phyloP scores from a whole-genome alignment of 805 yeast genomes.

The Phaffomyces opuntiae region DNA sequence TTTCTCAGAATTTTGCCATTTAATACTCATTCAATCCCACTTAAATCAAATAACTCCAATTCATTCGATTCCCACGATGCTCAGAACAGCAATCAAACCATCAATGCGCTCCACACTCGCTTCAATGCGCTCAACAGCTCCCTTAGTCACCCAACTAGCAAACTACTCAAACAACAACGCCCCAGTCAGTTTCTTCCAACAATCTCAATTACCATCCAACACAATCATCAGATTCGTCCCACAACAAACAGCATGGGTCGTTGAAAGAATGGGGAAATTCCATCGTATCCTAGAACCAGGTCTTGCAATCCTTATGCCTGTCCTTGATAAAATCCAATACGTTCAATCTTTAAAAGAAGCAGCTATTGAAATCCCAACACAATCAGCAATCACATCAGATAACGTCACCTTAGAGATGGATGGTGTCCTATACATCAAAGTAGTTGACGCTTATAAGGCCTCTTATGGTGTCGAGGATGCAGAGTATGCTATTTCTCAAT shows the following conservation, averaged over 20 bases:
- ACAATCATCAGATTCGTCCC: constrained; percentile 76
- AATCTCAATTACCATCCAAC: constrained; percentile 61
- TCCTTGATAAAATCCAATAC: constrained; percentile 69
- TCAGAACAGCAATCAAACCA: background rate
- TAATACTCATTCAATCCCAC: no score
- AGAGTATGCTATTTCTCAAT: constrained; percentile 75
- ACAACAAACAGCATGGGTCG: constrained; percentile 87
- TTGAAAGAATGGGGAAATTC: constrained; percentile 86
- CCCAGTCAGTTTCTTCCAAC: constrained; percentile 52
- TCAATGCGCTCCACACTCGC: no score
- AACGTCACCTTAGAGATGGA: constrained; percentile 81
- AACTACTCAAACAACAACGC: background rate
- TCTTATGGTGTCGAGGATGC: constrained; percentile 86
- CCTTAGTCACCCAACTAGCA: background rate
- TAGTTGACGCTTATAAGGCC: constrained; percentile 77
- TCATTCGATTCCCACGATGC: no score
- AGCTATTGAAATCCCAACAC: constrained; percentile 81
- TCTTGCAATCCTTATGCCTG: constrained; percentile 62
- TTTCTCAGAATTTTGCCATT: no score
- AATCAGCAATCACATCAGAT: constrained; percentile 80
- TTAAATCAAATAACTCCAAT: no score
- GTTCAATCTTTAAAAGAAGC: constrained; percentile 78
- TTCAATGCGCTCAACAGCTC: no score
- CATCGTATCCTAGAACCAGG: constrained; percentile 67
- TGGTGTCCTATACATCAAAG: constrained; percentile 74